Conservation (phyloP, 345 rosid genomes). For the Salix exigua region DNA sequence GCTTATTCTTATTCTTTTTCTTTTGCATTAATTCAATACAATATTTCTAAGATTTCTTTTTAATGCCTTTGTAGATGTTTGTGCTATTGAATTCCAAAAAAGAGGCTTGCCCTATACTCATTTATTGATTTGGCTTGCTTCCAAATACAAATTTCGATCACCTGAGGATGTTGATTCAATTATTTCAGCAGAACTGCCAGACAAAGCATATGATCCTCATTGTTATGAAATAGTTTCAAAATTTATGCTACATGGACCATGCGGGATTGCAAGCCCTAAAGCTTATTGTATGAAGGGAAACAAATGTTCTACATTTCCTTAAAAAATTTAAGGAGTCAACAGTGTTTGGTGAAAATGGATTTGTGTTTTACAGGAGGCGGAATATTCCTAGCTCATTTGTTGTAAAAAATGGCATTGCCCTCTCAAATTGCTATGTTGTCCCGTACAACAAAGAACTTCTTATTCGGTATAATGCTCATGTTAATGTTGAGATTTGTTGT, state of each 20-base stretch:
- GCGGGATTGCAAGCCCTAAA: no score
- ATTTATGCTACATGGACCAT: no score
- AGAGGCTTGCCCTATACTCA: not conserved
- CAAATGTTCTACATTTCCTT: no score
- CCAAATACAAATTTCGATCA: accelerated
- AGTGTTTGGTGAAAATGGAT: not conserved
- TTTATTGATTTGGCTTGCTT: not conserved
- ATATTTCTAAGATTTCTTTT: not conserved
- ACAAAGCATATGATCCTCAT: no score
- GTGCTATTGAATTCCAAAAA: not conserved
- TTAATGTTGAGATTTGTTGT: not conserved
- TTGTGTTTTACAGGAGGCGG: not conserved
- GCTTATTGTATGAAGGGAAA: no score
- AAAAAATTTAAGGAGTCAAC: not conserved
- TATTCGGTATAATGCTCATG: not conserved
- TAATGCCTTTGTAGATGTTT: not conserved
- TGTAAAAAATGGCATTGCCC: not conserved
- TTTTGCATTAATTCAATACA: not conserved
- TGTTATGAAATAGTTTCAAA: no score
- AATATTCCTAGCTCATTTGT: not conserved
- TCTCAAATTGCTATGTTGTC: constrained; percentile 1
- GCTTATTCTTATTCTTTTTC: not conserved
- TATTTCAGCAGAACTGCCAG: no score
- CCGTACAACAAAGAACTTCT: not conserved
- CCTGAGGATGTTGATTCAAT: not conserved